Conservation (phyloP, 1,284 basidiomycete genomes). For the Malassezia brasiliensis region DNA sequence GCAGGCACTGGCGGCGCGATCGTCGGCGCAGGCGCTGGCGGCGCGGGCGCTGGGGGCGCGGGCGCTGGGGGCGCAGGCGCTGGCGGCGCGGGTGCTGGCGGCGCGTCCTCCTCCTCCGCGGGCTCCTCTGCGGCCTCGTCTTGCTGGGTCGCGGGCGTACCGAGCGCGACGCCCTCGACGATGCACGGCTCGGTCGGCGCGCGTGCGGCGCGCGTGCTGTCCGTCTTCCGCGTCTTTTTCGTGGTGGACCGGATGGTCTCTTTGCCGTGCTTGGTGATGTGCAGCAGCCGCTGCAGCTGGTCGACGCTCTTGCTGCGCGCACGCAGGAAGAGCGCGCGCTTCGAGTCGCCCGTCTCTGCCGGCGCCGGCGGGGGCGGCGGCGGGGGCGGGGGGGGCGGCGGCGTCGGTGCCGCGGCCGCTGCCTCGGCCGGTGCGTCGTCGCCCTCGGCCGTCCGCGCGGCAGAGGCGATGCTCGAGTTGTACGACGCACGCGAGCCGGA, state of each 20-base stretch:
- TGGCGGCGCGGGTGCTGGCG: neutral
- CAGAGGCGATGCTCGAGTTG: slow-evolving; percentile 8
- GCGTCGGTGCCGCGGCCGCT: neutral
- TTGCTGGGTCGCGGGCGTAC: neutral
- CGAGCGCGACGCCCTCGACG: neutral
- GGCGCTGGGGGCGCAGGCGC: neutral
- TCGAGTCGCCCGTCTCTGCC: neutral
- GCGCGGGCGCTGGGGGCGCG: neutral
- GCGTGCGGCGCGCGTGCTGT: neutral
- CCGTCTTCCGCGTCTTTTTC: slow-evolving; percentile 4
- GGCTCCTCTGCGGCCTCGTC: too few species aligned
- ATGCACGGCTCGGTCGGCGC: slow-evolving; percentile 1
- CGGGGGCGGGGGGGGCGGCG: neutral
- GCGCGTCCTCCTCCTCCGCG: neutral
- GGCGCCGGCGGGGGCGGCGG: neutral
- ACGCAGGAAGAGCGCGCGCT: slow-evolving; percentile 11
- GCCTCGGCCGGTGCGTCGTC: too few species aligned
- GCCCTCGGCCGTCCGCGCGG: neutral
- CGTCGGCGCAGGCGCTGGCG: neutral
- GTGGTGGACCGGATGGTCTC: neutral
- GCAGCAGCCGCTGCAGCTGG: slow-evolving; percentile 11
- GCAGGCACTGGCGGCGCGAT: neutral
- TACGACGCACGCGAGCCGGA: slow-evolving; percentile 5
- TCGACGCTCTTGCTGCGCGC: slow-evolving; percentile 19
- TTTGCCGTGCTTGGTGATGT: slow-evolving; percentile 10